Evolutionary conservation across 768 basidiomycete species (phyloP), one percentile per base, ranked within the genome.

Genomic region (Mycena epipterygia): DNA sequence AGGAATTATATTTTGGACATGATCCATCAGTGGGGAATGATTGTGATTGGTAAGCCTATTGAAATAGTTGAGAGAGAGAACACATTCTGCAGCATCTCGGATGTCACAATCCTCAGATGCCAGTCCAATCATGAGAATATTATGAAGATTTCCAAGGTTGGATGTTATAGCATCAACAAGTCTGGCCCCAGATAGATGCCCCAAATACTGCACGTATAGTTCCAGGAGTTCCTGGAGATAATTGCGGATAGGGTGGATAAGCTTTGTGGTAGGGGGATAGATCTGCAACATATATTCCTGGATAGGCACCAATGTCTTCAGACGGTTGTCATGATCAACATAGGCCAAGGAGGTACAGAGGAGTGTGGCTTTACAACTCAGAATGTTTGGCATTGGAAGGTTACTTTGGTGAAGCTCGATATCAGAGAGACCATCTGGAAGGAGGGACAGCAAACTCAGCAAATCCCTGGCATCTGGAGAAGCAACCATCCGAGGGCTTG

Each of bases 371-470:
- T 39, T 58, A 32, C 57, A 35, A 9, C 32, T 14, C 57, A 32
- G 32, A 35, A 58, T 58, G 16, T 58, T 21, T 16, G 37, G 57
- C 8, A 58, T 35, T 11, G 57, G 57, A 37, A 58, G n/a, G 11
- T 29, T 60, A 11, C 19, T 60, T 29, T 35, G 33, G 2, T 23
- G 58, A 13, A 60, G 58, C n/a, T 60, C 58, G 12, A 25, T 14
- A 32, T 60, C 58, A 11, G 58, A 60, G 39, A 60, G 27, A 9
- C 58, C 58, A 44, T 60, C 58, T 7, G 58, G 58, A 7, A 60
- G 41, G 39, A 60, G 35, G 5, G 58, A 58, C 14, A 58, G 57
- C 37, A 58, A 25, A 25, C 57, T 58, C 32, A 58, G 25, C 32
- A 58, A 29, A 3, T 39, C 37, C 37, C 16, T 23, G 27, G 33